Conservation (phyloP, 805 yeast species). For the Yamadazyma insecticola region DNA sequence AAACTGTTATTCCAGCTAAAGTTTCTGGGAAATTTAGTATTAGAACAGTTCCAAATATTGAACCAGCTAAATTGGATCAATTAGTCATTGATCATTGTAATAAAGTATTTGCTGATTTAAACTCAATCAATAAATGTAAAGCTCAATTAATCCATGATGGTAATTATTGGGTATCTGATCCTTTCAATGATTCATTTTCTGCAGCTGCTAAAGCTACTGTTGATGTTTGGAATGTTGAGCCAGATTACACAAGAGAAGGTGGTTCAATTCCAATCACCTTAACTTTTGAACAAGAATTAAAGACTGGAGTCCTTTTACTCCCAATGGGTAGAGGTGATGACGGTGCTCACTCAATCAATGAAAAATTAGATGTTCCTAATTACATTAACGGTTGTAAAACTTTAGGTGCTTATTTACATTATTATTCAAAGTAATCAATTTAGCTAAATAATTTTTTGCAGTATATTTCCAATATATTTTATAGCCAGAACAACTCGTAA, state of each 20-base stretch:
- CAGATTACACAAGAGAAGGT: constrained; percentile 98
- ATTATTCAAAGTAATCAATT: constrained; percentile 43
- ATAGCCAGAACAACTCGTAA: neutral
- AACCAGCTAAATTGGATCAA: constrained; percentile 71
- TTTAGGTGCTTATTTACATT: constrained; percentile 89
- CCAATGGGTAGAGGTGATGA: constrained; percentile 99
- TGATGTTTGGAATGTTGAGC: constrained; percentile 90
- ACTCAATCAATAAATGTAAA: constrained; percentile 70
- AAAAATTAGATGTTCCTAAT: constrained; percentile 83
- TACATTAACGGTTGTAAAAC: constrained; percentile 93
- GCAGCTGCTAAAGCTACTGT: constrained; percentile 95
- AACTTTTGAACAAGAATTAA: constrained; percentile 83
- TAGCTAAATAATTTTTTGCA: neutral
- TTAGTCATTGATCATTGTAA: constrained; percentile 69
- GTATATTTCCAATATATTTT: neutral
- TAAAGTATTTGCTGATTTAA: constrained; percentile 58
- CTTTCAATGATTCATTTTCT: constrained; percentile 84
- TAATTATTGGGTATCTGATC: constrained; percentile 93
- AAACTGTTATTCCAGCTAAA: constrained; percentile 95
- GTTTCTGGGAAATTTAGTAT: constrained; percentile 94
- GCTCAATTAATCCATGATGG: constrained; percentile 90
- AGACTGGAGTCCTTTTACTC: constrained; percentile 79
- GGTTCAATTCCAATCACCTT: constrained; percentile 97
- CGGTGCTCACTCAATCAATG: constrained; percentile 98
- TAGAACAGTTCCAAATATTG: constrained; percentile 95